Base-by-base conservation (phyloP, 163 green algal species). In the Coccomyxa subellipsoidea region DNA sequence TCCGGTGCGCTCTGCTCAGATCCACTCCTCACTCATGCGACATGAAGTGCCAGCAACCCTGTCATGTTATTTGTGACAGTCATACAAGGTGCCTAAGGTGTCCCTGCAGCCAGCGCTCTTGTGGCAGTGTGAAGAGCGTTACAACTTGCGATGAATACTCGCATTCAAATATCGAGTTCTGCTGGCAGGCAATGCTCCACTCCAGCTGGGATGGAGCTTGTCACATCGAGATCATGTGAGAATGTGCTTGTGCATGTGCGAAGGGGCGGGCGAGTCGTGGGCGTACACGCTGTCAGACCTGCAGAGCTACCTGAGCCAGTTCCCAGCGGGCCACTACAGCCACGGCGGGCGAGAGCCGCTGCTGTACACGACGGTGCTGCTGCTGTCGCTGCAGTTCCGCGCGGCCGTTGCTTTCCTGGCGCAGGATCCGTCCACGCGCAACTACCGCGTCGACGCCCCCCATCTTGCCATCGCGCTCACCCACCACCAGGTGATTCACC, bases 361-460 rank as follows among this genome's bases (percentile, higher is more conserved):
- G 89, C 86, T 95, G 69, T 97, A 94, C 81, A 84, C 90, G 25
- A 93, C 88, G 21, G 90, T 97, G 75, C 90, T 96, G 84, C 86
- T 96, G 84, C 90, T 96, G 54, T 92, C 76, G 59, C 84, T 95
- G 82, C 93, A 96, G 86, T 91, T 92, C 80, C 47, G 66, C 7
- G 77, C 80, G 0, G 89, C 87, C 1, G 82, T 96, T 27, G 73
- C 77, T 9, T 95, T 92, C 81, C 82, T 95, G 80, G 76, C 86
- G 7, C 81, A 83, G 29, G 85, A 94, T 69, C 79, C 92, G 27
- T 85, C 85, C 38, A 85, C 92, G 5, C 79, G 84, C 31, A 83
- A 87, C n/a, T 93, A 92, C 85, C 89, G 92, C 40, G 70, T 93
- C 36, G 93, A 97, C 54, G 91, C 89, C 0, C 87, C 94, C 15